Conservation (phyloP, 176 grass and related monocot genomes). For the Lolium perenne region DNA sequence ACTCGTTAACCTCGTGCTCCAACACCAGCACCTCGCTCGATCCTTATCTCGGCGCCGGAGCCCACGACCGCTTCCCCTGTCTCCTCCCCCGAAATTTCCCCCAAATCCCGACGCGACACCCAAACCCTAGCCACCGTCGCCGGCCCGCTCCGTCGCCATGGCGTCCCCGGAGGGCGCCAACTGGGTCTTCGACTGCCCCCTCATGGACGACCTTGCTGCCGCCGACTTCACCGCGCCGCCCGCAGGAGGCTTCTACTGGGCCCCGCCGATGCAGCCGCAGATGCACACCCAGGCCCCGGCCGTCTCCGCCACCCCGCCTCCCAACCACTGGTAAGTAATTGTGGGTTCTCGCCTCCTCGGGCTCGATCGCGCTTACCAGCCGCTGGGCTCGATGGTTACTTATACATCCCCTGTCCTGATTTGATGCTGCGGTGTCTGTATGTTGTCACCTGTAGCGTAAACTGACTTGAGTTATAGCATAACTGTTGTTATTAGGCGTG, state of each 20-base stretch:
- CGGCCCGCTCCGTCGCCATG: constrained; percentile 44
- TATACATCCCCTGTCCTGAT: constrained; percentile 20
- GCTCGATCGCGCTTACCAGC: constrained; percentile 12
- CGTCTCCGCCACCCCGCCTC: constrained; percentile 5
- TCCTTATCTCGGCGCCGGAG: constrained; percentile 49
- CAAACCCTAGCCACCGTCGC: constrained; percentile 39
- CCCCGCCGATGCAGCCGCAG: constrained; percentile 36
- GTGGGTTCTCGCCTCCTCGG: neutral
- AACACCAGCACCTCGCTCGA: neutral
- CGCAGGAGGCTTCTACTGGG: constrained; percentile 63
- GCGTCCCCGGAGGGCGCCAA: constrained; percentile 66
- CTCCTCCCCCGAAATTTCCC: constrained; percentile 2
- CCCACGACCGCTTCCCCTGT: constrained; percentile 36
- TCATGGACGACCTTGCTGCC: constrained; percentile 72
- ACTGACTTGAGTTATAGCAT: neutral
- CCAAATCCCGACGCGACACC: constrained; percentile 37
- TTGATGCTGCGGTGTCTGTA: neutral
- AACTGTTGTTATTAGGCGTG: neutral
- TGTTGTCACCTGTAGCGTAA: neutral
- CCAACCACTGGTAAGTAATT: constrained; percentile 25
- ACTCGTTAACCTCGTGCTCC: constrained; percentile 47
- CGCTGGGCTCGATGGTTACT: neutral
- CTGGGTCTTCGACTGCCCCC: constrained; percentile 82
- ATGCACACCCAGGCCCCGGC: constrained; percentile 31
- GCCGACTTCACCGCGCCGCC: constrained; percentile 46